Percentiles rank a stretch among this genome's conserved stretches.
Conservation (phyloP, 768 basidiomycete genomes). For the Russula foetens region DNA sequence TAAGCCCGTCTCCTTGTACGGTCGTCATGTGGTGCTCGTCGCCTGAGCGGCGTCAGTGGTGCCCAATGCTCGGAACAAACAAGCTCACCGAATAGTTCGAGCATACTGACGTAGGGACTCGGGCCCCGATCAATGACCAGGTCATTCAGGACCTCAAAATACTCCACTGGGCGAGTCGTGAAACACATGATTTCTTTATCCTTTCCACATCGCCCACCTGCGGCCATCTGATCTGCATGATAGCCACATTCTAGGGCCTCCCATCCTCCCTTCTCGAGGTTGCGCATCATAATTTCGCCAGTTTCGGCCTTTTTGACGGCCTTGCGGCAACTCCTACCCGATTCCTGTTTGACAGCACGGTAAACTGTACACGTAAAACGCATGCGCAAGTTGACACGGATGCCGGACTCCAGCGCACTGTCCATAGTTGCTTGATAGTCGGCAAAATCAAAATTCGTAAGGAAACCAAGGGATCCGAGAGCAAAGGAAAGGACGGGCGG, state of each 20-base stretch:
- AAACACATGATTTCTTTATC: constrained; percentile 99
- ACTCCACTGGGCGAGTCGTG: constrained; percentile 88
- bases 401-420: constrained; percentile 82
- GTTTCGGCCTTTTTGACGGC: constrained; percentile 91
- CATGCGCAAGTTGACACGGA: constrained; percentile 97
- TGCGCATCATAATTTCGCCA: constrained; percentile 96
- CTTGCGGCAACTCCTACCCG: constrained; percentile 47
- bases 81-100: constrained; percentile 89
- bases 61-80: neutral
- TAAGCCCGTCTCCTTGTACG: constrained; percentile 95
- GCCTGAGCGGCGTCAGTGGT: constrained; percentile 39
- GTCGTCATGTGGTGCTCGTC: constrained; percentile 99
- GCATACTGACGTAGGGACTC: constrained; percentile 90
- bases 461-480: constrained; percentile 93
- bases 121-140: constrained; percentile 97
- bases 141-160: constrained; percentile 94
- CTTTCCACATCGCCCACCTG: constrained; percentile 41
- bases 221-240: constrained; percentile 36
- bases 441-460: constrained; percentile 92
- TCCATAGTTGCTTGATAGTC: constrained; percentile 83
- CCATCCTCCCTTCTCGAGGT: constrained; percentile 87
- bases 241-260: constrained; percentile 87
- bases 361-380: constrained; percentile 99
- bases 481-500: constrained; percentile 98
- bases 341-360: constrained; percentile 74